Percentiles rank a stretch among this genome's conserved stretches.
Evolutionary conservation across 371 early-diverging fungal genomes (phyloP).

Genomic region (Mortierella sp.): DNA sequence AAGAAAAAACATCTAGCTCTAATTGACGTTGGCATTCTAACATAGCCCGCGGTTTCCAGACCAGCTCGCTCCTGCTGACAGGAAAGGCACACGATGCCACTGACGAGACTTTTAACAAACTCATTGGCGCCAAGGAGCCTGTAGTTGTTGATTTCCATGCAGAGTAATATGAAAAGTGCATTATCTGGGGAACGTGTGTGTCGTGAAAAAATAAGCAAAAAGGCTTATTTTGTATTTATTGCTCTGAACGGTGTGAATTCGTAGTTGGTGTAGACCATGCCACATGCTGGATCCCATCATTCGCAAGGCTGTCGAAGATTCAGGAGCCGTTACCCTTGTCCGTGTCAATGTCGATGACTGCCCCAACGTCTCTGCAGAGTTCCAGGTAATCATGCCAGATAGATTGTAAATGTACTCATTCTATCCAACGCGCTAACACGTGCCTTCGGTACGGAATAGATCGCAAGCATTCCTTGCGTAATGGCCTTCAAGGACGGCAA

Average conservation of each 20-base stretch:
- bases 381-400: constrained; percentile 14
- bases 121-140: constrained; percentile 33
- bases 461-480: constrained; percentile 45
- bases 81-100: constrained; percentile 40
- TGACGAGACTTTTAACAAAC: constrained; percentile 23
- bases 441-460: constrained; percentile 10
- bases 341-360: constrained; percentile 50
- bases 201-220: not conserved
- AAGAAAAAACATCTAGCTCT: too few species aligned
- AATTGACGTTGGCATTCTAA: not conserved
- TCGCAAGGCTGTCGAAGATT: constrained; percentile 25
- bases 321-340: constrained; percentile 33
- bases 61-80: constrained; percentile 26
- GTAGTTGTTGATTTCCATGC: constrained; percentile 52
- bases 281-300: constrained; percentile 43
- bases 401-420: not conserved
- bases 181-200: not conserved
- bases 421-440: not conserved
- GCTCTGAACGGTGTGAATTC: not conserved
- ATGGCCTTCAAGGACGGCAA: constrained; percentile 44
- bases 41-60: constrained; percentile 39
- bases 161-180: constrained; percentile 15
- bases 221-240: not conserved
- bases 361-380: constrained; percentile 20
- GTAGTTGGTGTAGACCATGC: constrained; percentile 51